phyloP scores from a whole-genome alignment of 2,329 filamentous ascomycete genomes.

The Dactylellina haptotyla region DNA sequence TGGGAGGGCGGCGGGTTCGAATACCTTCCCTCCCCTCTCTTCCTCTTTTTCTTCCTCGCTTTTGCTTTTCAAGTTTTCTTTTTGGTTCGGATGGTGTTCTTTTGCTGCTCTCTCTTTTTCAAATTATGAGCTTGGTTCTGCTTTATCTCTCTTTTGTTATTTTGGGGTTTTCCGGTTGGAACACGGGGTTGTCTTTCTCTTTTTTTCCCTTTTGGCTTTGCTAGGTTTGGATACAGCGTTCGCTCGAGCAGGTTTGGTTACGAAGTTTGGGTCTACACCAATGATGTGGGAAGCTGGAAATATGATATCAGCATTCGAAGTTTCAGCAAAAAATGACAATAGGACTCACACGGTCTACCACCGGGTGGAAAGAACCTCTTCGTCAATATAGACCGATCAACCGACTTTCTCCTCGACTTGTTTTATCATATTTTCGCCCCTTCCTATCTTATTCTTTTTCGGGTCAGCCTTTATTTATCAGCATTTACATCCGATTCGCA shows the following conservation, averaged over 20 bases:
- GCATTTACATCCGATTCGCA: conserved; percentile 8
- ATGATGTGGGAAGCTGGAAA: background rate
- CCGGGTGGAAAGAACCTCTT: background rate
- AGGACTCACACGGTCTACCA: too few relatives aligned
- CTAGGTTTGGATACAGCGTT: conserved; percentile 1
- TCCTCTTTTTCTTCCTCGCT: conserved; percentile 1
- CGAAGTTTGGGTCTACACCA: background rate
- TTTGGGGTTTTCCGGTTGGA: background rate
- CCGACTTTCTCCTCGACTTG: background rate
- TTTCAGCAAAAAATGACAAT: too few relatives aligned
- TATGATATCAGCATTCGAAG: background rate
- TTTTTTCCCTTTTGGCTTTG: background rate
- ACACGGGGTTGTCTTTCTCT: background rate
- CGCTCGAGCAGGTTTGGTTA: background rate
- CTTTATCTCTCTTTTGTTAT: background rate
- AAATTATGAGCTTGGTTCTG: background rate
- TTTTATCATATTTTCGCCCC: background rate
- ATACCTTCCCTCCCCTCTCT: conserved; percentile 11
- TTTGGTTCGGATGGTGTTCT: background rate
- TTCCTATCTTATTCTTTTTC: background rate
- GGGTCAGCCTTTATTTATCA: too few relatives aligned
- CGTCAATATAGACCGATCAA: background rate
- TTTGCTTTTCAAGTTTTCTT: conserved; percentile 1
- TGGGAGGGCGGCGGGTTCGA: conserved; percentile 1
- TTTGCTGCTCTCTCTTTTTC: too few relatives aligned